Base-by-base conservation (phyloP, 2,329 filamentous ascomycete genomes). In the Pyrenochaeta sp. region DNA sequence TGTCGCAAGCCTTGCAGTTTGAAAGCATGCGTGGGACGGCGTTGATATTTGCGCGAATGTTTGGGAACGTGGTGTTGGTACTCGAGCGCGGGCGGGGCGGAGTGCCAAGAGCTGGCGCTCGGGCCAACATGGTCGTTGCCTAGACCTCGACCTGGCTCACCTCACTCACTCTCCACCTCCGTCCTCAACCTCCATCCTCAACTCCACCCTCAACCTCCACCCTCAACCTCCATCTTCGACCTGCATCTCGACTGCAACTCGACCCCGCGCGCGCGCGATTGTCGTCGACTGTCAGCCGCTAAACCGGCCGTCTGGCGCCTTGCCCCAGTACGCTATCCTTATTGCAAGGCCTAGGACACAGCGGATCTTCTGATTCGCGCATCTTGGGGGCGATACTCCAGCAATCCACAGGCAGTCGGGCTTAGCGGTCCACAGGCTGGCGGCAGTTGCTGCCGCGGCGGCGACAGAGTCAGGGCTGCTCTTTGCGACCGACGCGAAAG, bases 341-440 rank as follows among this genome's bases (percentile, higher is more conserved):
- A 41, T 10, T 19, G 29, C 15, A 40, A 40, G 40, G 30, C 40
- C 40, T 36, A 29, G 30, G 31, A 36, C 23, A 36, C 18, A 24
- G 31, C 32, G 31, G 15, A 27, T 42, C 32, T 39, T 34, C 14
- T 30, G 38, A 34, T 27, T 30, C 23, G 40, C 40, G 32, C 26
- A 42, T 42, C 31, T 42, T 24, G 11, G 40, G 40, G 40, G 40
- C 24, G 40, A 41, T 42, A 42, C 40, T 42, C 40, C 11, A 35
- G 40, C 40, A 32, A 36, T 31, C 14, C 40, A 42, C 40, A 42
- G 26, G 24, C 6, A 24, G 40, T 31, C 32, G 40, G 40, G 40
- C 40, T 42, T 42, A 36, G 40, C 9, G 32, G 31, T 21, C 23
- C 40, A 42, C 31, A 26, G 36, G 23, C 19, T 35, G 40, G 31